Evolutionary conservation across 352 stramenopile species (phyloP), one percentile per base, ranked within the genome.

Genomic region (Pythium monospermum): DNA sequence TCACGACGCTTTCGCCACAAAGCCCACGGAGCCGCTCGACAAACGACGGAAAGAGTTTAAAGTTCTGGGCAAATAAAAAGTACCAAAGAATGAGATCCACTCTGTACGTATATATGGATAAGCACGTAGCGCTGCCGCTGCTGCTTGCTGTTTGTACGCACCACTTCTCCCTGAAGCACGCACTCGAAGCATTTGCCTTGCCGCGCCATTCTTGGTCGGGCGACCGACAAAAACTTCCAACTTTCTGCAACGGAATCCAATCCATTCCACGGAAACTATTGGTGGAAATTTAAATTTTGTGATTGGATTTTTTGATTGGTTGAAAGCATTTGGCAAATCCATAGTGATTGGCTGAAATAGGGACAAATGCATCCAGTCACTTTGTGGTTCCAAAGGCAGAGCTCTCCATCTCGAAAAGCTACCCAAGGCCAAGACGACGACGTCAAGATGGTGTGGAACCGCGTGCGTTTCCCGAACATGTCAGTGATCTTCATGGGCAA

Each of bases 401-500:
- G 59, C 59, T 53, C 46, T 35, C 35, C 33, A 27, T 19, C 31
- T 37, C 28, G 46, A 57, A 59, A 65, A 62, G 28, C 45, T 39
- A 36, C 31, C 38, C 22, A 48, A 64, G 48, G 57, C 30, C 53
- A 45, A n/a, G 3, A 11, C 27, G 55, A 46, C 31, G 16, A 38
- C 54, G 27, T 25, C 31, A 85, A 53, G 45, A 91, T 91, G 82
- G 76, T 89, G 66, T 93, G 82, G 82, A 89, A 86, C 57, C 75
- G 78, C 49, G 45, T 93, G 48, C 83, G 83, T 53, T 93, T 93
- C 66, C 82, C 82, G 46, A 93, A 93, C 71, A 93, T 93, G 82
- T 79, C 79, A 35, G 66, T 93, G 53, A 86, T 79, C 39, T 91
- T 89, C 71, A 85, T 93, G 75, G 77, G 78, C 39, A 91, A 91